Percentiles rank a stretch among this genome's conserved stretches.
These are phyloP conservation scores for Candida pseudoglaebosa DNA, from an alignment of 805 yeast genomes.

Conservation along the genomic window DNA sequence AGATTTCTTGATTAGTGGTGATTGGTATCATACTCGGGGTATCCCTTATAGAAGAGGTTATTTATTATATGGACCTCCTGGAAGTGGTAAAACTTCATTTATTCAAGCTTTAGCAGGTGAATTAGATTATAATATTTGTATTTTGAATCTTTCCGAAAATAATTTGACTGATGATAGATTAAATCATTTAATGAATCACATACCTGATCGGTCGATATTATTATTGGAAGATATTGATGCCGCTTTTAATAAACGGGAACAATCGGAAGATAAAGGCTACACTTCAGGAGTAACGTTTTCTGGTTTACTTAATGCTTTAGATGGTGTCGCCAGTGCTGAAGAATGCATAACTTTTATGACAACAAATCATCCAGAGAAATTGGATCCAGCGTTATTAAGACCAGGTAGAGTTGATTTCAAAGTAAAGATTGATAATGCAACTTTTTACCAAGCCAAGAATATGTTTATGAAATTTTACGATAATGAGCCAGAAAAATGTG, in stretches of 20 bases:
- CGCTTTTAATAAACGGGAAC: constrained; percentile 82
- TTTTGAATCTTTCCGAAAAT: constrained; percentile 83
- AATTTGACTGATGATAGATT: constrained; percentile 92
- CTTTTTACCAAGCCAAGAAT: constrained; percentile 66
- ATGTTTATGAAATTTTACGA: constrained; percentile 91
- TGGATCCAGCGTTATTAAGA: constrained; percentile 89
- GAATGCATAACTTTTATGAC: constrained; percentile 97
- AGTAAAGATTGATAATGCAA: constrained; percentile 81
- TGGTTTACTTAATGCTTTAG: constrained; percentile 88
- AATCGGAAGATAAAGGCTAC: constrained; percentile 71
- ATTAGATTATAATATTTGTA: constrained; percentile 91
- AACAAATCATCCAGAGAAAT: constrained; percentile 90
- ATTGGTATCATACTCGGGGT: constrained; percentile 95
- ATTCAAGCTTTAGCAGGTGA: constrained; percentile 97
- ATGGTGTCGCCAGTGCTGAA: constrained; percentile 97
- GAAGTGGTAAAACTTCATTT: constrained; percentile 92
- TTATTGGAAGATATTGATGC: constrained; percentile 93
- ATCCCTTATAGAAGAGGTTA: constrained; percentile 97
- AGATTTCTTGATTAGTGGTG: constrained; percentile 75
- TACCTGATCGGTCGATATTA: constrained; percentile 84
- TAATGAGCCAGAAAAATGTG: constrained; percentile 49
- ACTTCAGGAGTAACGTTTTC: constrained; percentile 91
- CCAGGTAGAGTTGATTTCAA: constrained; percentile 94
- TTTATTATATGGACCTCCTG: constrained; percentile 94
- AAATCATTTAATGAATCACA: constrained; percentile 93